These are phyloP conservation scores for Omphalotus olearius DNA, from an alignment of 1,284 basidiomycete genomes.

Conservation along the genomic window DNA sequence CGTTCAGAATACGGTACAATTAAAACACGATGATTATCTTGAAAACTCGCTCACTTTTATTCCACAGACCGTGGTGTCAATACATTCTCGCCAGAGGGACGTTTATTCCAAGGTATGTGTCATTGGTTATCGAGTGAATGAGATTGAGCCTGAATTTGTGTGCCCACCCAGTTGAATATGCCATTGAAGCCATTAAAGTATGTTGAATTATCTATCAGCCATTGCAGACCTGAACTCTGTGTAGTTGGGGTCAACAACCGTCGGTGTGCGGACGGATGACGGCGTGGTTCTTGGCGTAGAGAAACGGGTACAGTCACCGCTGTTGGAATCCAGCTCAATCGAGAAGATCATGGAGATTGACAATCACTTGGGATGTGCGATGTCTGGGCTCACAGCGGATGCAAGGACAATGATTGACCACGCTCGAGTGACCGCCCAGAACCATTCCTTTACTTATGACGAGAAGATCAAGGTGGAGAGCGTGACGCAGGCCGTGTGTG, in stretches of 20 bases:
- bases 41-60: not conserved
- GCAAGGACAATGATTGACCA: conserved; percentile 99
- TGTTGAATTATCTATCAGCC: conserved; percentile 11
- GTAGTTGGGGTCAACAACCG: conserved; percentile 96
- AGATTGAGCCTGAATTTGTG: conserved; percentile 5
- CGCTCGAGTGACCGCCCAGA: conserved; percentile 94
- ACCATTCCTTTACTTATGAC: conserved; percentile 97
- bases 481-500: conserved; percentile 96
- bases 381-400: conserved; percentile 97
- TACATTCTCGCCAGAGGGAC: conserved; percentile 98
- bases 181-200: conserved; percentile 97
- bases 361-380: conserved; percentile 92
- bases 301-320: conserved; percentile 96
- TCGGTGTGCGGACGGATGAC: conserved; percentile 84
- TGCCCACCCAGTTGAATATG: conserved; percentile 83
- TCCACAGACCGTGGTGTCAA: conserved; percentile 92
- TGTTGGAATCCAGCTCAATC: conserved; percentile 93
- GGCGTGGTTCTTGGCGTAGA: conserved; percentile 96
- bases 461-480: conserved; percentile 97
- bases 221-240: conserved; percentile 6
- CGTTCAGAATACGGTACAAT: conserved; percentile 85
- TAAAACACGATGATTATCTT: not conserved
- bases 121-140: not conserved
- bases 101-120: conserved; percentile 79
- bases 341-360: conserved; percentile 99